Conservation (phyloP, 345 rosid genomes). For the Citrus hindsii region DNA sequence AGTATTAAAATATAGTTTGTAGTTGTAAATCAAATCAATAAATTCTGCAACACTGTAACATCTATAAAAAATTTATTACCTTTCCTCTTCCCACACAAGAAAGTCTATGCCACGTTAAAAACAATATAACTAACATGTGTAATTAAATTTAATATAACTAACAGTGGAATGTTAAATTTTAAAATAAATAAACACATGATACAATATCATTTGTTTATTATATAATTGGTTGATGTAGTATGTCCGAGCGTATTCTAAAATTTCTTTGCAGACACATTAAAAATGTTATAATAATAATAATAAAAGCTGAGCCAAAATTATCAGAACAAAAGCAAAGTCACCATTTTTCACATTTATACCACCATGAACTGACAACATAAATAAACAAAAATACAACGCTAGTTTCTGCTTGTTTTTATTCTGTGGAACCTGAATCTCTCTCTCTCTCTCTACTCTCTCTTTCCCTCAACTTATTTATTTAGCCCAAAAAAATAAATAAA, state of each 20-base stretch:
- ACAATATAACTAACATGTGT: too few relatives aligned
- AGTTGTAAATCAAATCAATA: neutral
- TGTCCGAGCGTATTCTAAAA: too few relatives aligned
- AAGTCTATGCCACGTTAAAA: too few relatives aligned
- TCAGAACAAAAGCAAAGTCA: neutral
- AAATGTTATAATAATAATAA: neutral
- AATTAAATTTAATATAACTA: too few relatives aligned
- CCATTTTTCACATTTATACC: constrained; percentile 10
- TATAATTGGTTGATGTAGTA: fast-evolving
- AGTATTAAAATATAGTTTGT: neutral
- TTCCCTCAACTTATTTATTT: constrained; percentile 16
- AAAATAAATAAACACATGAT: fast-evolving
- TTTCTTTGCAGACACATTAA: neutral
- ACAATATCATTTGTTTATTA: fast-evolving
- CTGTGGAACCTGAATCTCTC: neutral
- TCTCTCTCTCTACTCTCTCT: neutral
- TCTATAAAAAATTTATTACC: too few relatives aligned
- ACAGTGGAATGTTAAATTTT: fast-evolving
- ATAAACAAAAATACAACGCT: neutral
- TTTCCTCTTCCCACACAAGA: too few relatives aligned
- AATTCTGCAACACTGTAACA: neutral
- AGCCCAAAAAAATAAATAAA: constrained; percentile 24
- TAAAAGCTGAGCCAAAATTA: neutral
- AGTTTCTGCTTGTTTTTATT: neutral
- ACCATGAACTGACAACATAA: neutral